Evolutionary conservation across 1,284 basidiomycete species (phyloP).

Genomic region (Ceratobasidium papillatum): DNA sequence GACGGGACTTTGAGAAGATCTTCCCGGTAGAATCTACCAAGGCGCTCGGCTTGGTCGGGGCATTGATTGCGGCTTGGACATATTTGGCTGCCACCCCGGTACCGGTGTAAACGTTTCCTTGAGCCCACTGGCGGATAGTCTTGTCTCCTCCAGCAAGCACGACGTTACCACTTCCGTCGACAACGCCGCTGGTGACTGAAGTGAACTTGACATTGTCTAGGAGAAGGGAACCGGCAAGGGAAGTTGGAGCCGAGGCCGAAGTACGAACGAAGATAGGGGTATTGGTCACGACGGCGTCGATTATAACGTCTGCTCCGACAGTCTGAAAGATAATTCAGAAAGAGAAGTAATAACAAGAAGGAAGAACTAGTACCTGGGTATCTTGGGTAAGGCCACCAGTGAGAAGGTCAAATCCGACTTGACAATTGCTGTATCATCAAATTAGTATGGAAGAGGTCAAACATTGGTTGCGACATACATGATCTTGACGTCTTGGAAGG

Average conservation of each 20-base stretch:
- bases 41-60: constrained; percentile 61
- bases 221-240: constrained; percentile 60
- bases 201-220: constrained; percentile 43
- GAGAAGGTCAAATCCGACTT: constrained; percentile 59
- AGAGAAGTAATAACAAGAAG: constrained; percentile 19
- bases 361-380: constrained; percentile 53
- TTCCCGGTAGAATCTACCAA: constrained; percentile 65
- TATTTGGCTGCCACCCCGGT: constrained; percentile 57
- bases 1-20: constrained; percentile 71
- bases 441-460: not conserved
- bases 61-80: constrained; percentile 59
- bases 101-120: constrained; percentile 67
- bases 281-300: constrained; percentile 62
- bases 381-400: constrained; percentile 58
- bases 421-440: not conserved
- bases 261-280: constrained; percentile 55
- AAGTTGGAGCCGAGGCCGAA: constrained; percentile 61
- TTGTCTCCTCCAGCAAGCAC: constrained; percentile 58
- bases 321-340: constrained; percentile 50
- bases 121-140: constrained; percentile 71
- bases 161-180: constrained; percentile 60
- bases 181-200: constrained; percentile 55
- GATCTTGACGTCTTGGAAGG: constrained; percentile 67
- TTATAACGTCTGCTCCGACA: constrained; percentile 67
- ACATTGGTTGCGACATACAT: constrained; percentile 58